Base-by-base conservation (phyloP, 495 filamentous ascomycete species). In the Talaromyces ruber region DNA sequence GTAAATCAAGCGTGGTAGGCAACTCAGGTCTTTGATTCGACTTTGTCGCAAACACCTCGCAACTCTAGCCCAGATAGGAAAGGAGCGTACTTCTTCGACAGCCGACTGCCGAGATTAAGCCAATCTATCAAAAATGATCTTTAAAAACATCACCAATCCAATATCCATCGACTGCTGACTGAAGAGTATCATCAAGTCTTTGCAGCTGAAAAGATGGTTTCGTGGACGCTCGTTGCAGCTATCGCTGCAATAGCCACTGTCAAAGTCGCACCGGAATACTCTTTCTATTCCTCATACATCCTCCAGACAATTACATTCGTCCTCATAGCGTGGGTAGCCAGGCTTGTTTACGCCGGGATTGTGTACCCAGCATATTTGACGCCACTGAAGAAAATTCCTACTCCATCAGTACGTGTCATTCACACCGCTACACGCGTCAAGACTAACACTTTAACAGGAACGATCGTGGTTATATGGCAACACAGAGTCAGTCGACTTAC, bases 351-450 rank as follows among this genome's bases (percentile, higher is more conserved):
- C 71, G 71, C 60, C 2, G 66, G 86, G 0, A 60, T 88, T 1
- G 64, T 93, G 34, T 96, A 89, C 64, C 93, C 92, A 6, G 76
- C 80, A 32, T 80, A 84, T 64, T 83, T 96, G 66, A 91, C 86
- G 4, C 91, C 93, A 0, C 61, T 90, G 12, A 81, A 81, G 16
- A 72, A 85, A 51, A 75, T 94, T 6, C 89, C 88, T 0, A 73
- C 77, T 16, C 87, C 89, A 0, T 34, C 65, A 11, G 84, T 83
- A 67, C 72, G 79, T 76, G 14, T 53, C 50, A 22, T 53, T 22
- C 18, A 6, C 34, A 47, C 39, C 54, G 32, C 43, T 11, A n/a
- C 32, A 2, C 1, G 52, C 28, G 30, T 21, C 7, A 12, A 8
- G 7, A 58, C 5, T 37, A 14, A 24, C 11, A n/a, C 58, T 66